Conservation (phyloP, 352 stramenopile species). For the Phytopythium kandeliae region DNA sequence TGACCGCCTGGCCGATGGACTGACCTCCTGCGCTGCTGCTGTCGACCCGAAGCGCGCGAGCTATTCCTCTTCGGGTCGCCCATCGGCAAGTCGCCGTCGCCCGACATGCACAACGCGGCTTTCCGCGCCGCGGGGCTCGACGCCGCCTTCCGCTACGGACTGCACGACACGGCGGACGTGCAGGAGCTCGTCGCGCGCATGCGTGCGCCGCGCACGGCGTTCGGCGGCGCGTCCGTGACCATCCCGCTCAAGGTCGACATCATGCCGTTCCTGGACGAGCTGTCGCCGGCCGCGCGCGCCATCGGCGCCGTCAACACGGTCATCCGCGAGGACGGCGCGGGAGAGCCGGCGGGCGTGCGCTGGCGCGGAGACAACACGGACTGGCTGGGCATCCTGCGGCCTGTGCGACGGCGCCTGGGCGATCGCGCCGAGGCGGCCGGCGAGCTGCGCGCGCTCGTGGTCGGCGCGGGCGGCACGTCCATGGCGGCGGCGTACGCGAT, state of each 20-base stretch:
- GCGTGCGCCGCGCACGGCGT: constrained; percentile 33
- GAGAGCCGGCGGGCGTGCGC: constrained; percentile 14
- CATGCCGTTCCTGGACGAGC: constrained; percentile 90
- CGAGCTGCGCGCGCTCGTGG: constrained; percentile 58
- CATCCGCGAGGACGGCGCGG: constrained; percentile 56
- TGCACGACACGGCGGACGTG: constrained; percentile 65
- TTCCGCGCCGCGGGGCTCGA: constrained; percentile 86
- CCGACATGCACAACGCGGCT: constrained; percentile 95
- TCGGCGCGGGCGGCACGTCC: constrained; percentile 93
- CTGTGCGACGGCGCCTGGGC: constrained; percentile 69
- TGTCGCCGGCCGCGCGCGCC: constrained; percentile 89
- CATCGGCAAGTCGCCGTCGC: constrained; percentile 95
- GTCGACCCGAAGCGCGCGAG: constrained; percentile 34
- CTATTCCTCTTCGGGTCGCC: constrained; percentile 97
- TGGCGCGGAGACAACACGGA: constrained; percentile 97
- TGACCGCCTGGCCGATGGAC: not conserved
- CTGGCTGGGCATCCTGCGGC: constrained; percentile 96
- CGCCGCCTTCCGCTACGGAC: constrained; percentile 83
- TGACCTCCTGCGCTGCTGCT: constrained; percentile 3
- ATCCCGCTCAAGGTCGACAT: constrained; percentile 97
- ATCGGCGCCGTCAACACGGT: constrained; percentile 99
- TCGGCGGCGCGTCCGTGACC: constrained; percentile 95
- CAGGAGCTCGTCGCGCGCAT: constrained; percentile 40
- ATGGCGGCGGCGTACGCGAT: constrained; percentile 94
- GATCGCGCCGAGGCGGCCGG: constrained; percentile 3